phyloP scores from a whole-genome alignment of 106 monocot species.

The Dioscorea zingiberensis region DNA sequence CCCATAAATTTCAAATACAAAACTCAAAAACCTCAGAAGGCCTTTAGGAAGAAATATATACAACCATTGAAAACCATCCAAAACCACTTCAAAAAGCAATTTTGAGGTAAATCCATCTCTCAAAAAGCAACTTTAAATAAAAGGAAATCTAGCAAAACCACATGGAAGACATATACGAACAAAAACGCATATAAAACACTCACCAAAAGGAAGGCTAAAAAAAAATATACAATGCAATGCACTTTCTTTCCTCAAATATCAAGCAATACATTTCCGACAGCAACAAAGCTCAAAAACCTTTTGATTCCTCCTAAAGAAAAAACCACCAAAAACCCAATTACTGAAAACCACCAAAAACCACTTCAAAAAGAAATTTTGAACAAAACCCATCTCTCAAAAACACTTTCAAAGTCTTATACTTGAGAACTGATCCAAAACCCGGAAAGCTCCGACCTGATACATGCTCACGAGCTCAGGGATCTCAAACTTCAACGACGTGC shows the following conservation, averaged over 20 bases:
- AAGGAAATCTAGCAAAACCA: too few relatives aligned
- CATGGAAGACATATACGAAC: too few relatives aligned
- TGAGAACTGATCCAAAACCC: neutral
- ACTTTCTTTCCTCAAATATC: neutral
- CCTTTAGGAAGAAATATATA: too few relatives aligned
- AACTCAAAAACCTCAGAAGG: too few relatives aligned
- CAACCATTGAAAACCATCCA: neutral
- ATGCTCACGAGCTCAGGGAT: conserved; percentile 68
- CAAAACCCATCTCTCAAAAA: neutral
- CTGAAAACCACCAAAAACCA: neutral
- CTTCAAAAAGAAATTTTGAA: neutral
- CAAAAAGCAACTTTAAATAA: neutral
- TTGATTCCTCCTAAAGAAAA: neutral
- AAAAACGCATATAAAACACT: neutral
- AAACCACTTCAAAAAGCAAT: neutral
- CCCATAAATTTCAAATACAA: too few relatives aligned
- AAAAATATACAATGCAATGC: neutral
- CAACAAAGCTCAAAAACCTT: neutral
- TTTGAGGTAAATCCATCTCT: neutral
- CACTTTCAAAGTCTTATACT: neutral
- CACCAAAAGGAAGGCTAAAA: neutral
- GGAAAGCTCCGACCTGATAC: conserved; percentile 52
- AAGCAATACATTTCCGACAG: neutral
- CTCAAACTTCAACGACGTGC: conserved; percentile 46
- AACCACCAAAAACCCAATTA: neutral